A percentile compares a stretch with the other conserved stretches of the same genome.
phyloP scores from a whole-genome alignment of 1,284 basidiomycete genomes.

The Polyporus tsugae region DNA sequence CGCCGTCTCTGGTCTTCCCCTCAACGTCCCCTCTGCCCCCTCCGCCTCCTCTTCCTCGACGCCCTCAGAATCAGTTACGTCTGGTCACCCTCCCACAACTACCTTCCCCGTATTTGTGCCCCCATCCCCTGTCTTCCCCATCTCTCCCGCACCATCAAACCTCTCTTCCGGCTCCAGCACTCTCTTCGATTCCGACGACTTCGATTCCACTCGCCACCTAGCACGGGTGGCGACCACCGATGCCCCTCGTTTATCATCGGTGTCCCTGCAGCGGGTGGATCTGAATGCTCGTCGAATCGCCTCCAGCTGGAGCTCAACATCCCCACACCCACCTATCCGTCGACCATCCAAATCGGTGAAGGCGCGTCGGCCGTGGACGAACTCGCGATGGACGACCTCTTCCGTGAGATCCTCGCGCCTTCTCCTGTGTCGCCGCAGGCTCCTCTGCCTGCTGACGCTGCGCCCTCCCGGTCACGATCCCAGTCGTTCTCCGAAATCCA shows the following conservation, averaged over 20 bases:
- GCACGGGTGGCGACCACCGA: constrained; percentile 90
- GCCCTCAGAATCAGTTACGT: constrained; percentile 36
- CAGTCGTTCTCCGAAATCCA: constrained; percentile 33
- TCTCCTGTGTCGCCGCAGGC: constrained; percentile 52
- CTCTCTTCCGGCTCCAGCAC: constrained; percentile 47
- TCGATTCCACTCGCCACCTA: constrained; percentile 88
- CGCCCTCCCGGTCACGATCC: constrained; percentile 28
- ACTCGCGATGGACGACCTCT: constrained; percentile 66
- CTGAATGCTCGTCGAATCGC: constrained; percentile 44
- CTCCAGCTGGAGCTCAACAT: constrained; percentile 42
- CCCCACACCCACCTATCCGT: constrained; percentile 34
- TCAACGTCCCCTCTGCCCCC: constrained; percentile 43
- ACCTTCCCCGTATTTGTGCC: constrained; percentile 45
- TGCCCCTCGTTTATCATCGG: constrained; percentile 59
- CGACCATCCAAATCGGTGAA: constrained; percentile 30
- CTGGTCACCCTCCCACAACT: constrained; percentile 42
- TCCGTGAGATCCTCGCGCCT: constrained; percentile 72
- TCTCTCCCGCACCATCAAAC: constrained; percentile 60
- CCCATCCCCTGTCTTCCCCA: constrained; percentile 48
- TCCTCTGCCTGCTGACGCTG: constrained; percentile 41
- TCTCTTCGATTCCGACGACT: constrained; percentile 44
- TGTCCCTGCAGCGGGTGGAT: constrained; percentile 91
- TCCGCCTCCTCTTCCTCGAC: constrained; percentile 40
- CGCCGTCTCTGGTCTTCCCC: constrained; percentile 67
- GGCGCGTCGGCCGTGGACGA: constrained; percentile 53